These are phyloP conservation scores for Phytophthora kernoviae DNA, from an alignment of 352 stramenopile species.

Conservation along the genomic window DNA sequence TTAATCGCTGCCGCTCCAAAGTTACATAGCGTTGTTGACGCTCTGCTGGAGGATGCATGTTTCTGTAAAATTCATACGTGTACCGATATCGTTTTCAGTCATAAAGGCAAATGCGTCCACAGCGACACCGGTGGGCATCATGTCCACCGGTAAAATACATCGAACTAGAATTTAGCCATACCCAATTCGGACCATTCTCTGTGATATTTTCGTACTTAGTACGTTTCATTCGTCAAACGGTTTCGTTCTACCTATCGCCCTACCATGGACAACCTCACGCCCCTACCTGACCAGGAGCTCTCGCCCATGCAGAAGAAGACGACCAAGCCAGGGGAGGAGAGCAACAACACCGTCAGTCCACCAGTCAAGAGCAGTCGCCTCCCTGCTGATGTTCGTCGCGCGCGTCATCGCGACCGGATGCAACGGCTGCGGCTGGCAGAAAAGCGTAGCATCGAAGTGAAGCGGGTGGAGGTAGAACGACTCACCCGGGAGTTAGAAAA, in stretches of 20 bases:
- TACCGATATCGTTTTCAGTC: no score
- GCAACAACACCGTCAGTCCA: background rate
- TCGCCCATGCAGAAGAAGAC: slow-evolving; percentile 30
- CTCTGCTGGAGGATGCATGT: no score
- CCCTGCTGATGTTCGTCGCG: slow-evolving; percentile 28
- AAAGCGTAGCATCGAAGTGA: slow-evolving; percentile 42
- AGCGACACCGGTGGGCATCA: no score
- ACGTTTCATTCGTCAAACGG: background rate
- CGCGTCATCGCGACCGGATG: slow-evolving; percentile 46
- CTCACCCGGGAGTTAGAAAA: slow-evolving; percentile 33
- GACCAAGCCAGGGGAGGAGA: background rate
- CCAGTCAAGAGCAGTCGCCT: slow-evolving; percentile 18
- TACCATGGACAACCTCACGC: slow-evolving; percentile 12
- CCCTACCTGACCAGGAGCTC: slow-evolving; percentile 17
- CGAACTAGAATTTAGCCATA: no score
- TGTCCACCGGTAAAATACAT: no score
- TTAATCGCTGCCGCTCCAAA: background rate
- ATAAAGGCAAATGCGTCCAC: no score
- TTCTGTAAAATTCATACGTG: no score
- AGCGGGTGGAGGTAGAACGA: slow-evolving; percentile 38
- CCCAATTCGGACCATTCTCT: no score
- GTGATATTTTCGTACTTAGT: no score
- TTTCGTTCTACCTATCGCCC: background rate
- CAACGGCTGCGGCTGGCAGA: slow-evolving; percentile 43
- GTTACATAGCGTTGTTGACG: no score